Evolutionary conservation across 345 rosid species (phyloP).

Genomic region (Salix dunnii): DNA sequence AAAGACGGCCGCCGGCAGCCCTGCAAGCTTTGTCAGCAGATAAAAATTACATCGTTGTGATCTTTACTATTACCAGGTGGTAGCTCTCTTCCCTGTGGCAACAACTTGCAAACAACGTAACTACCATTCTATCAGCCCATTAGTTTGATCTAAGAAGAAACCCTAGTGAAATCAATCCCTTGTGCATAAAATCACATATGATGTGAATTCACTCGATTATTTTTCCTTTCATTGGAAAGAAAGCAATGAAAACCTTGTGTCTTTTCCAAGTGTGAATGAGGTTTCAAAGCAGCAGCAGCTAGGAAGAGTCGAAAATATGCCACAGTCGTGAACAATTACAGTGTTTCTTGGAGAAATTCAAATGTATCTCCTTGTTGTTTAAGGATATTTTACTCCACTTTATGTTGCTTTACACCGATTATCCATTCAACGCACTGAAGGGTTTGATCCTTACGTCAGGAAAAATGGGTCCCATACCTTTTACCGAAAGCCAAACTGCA

Average conservation of each 20-base stretch:
- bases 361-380: neutral
- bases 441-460: neutral
- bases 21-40: neutral
- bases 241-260: neutral
- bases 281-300: neutral
- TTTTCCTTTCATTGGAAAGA: neutral
- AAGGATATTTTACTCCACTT: neutral
- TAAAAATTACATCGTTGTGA: neutral
- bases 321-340: neutral
- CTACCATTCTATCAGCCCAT: neutral
- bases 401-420: neutral
- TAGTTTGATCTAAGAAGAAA: neutral
- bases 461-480: neutral
- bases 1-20: neutral
- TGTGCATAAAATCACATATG: too few relatives aligned
- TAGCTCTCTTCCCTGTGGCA: neutral
- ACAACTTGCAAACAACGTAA: too few relatives aligned
- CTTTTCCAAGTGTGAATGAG: neutral
- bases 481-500: neutral
- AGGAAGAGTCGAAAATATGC: neutral
- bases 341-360: neutral
- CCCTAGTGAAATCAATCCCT: neutral
- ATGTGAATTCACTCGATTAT: too few relatives aligned
- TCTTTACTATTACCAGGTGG: neutral
- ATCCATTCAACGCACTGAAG: neutral